These are phyloP conservation scores for Populus simonii DNA, from an alignment of 345 rosid species.

Conservation along the genomic window DNA sequence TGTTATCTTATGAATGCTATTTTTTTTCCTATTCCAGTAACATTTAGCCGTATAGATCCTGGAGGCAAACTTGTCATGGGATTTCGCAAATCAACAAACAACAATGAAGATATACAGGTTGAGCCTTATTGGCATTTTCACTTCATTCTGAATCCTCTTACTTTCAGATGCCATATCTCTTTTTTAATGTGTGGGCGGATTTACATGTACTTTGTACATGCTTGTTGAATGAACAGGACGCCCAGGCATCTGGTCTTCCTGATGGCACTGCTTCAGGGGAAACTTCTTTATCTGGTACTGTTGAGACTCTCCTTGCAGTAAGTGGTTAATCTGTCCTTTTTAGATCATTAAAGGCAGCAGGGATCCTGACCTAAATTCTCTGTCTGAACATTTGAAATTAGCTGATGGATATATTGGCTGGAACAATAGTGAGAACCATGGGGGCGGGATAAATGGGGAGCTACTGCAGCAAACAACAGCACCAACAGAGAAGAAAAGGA, in stretches of 20 bases:
- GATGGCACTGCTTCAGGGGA: conserved; percentile 48
- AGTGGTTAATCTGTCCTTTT: conserved; percentile 41
- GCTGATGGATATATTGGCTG: conserved; percentile 43
- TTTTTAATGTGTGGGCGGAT: neutral
- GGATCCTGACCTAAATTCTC: conserved; percentile 32
- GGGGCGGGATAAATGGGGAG: conserved; percentile 38
- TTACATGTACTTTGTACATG: neutral
- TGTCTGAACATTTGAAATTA: conserved; percentile 39
- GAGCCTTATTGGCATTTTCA: conserved; percentile 12
- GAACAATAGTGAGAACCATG: conserved; percentile 46
- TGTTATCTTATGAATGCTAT: neutral
- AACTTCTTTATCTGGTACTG: conserved; percentile 47
- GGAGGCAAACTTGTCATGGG: conserved; percentile 80
- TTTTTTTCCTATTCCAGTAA: conserved; percentile 40
- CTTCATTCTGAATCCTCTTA: conserved; percentile 2
- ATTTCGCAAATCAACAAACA: conserved; percentile 59
- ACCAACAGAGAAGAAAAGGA: conserved; percentile 56
- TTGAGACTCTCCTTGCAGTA: conserved; percentile 38
- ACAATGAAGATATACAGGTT: conserved; percentile 55
- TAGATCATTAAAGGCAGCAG: conserved; percentile 36
- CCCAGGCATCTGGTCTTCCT: conserved; percentile 29
- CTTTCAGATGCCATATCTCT: neutral
- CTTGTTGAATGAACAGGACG: conserved; percentile 41
- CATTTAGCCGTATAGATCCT: conserved; percentile 80
- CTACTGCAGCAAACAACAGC: conserved; percentile 26